A percentile compares a stretch with the other conserved stretches of the same genome.
Evolutionary conservation across 1,284 basidiomycete genomes (phyloP).

Genomic region (Puccinia polysora): DNA sequence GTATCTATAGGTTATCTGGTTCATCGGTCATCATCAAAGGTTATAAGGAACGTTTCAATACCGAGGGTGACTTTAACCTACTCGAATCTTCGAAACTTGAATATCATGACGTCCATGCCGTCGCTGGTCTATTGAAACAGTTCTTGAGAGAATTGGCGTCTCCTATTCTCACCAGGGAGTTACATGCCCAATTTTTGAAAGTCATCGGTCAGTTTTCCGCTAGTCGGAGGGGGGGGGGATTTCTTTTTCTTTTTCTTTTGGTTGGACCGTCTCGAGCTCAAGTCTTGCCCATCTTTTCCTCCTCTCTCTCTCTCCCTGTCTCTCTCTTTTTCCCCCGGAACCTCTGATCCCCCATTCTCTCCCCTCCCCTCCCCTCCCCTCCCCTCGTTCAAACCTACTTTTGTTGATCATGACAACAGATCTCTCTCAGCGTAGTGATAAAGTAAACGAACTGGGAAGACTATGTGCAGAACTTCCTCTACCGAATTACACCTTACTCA

Average conservation of each 20-base stretch:
- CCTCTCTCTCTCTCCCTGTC: not conserved
- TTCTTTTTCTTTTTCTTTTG: too few species aligned
- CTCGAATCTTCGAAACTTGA: slow-evolving; percentile 66
- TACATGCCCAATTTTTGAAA: slow-evolving; percentile 77
- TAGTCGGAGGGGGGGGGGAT: too few species aligned
- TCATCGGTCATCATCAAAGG: slow-evolving; percentile 89
- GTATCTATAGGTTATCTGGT: slow-evolving; percentile 90
- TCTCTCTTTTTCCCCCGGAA: slow-evolving; percentile 10
- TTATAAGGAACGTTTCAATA: slow-evolving; percentile 86
- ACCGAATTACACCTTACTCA: slow-evolving; percentile 86
- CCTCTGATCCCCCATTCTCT: not conserved
- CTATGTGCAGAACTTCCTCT: slow-evolving; percentile 82
- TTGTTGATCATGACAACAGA: slow-evolving; percentile 2
- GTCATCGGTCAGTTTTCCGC: slow-evolving; percentile 70
- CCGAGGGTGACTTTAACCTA: slow-evolving; percentile 86
- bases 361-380: slow-evolving; percentile 8
- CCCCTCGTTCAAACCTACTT: not conserved
- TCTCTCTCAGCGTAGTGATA: slow-evolving; percentile 75
- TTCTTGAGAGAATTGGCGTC: slow-evolving; percentile 84
- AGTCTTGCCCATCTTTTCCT: slow-evolving; percentile 19
- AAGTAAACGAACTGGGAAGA: slow-evolving; percentile 76
- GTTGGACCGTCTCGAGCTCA: too few species aligned
- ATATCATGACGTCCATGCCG: slow-evolving; percentile 90
- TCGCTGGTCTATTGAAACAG: slow-evolving; percentile 82
- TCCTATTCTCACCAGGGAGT: slow-evolving; percentile 82